Conservation (phyloP, 805 yeast genomes). For the Metschnikowia anglica region DNA sequence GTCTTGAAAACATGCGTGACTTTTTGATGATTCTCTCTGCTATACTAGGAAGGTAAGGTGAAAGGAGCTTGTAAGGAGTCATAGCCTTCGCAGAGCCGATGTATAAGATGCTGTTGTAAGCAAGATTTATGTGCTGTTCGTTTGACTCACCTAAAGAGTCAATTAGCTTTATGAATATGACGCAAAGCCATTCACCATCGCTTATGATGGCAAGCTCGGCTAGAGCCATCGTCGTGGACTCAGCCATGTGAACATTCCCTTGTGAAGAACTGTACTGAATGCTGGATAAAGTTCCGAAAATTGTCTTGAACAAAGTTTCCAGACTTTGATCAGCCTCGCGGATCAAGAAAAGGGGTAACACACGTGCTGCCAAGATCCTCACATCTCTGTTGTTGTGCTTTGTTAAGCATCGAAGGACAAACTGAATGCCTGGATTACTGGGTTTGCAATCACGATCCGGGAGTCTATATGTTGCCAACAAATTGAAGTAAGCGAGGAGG, state of each 20-base stretch:
- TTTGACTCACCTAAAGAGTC: conserved; percentile 64
- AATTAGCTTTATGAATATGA: conserved; percentile 61
- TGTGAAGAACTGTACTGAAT: conserved; percentile 35
- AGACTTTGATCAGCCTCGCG: conserved; percentile 33
- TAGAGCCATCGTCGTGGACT: conserved; percentile 59
- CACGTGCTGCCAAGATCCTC: conserved; percentile 50
- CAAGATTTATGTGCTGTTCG: conserved; percentile 65
- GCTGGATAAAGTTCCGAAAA: conserved; percentile 44
- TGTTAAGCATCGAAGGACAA: conserved; percentile 40
- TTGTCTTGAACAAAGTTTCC: conserved; percentile 44
- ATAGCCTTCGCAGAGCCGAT: conserved; percentile 55
- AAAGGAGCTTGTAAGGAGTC: conserved; percentile 76
- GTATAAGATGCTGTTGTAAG: conserved; percentile 59
- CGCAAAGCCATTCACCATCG: conserved; percentile 67
- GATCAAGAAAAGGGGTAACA: conserved; percentile 54
- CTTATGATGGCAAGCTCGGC: conserved; percentile 62
- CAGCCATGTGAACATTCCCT: conserved; percentile 46
- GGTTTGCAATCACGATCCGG: conserved; percentile 32
- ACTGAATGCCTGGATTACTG: conserved; percentile 34
- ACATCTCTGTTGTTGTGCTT: conserved; percentile 52
- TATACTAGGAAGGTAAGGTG: conserved; percentile 75
- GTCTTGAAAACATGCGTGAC: conserved; percentile 53
- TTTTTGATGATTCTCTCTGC: conserved; percentile 63
- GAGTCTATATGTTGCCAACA: conserved; percentile 54
- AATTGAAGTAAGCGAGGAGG: conserved; percentile 46